A percentile compares a stretch with the other conserved stretches of the same genome.
phyloP scores from a whole-genome alignment of 305 asterid genomes.

The Fraxinus platypoda region DNA sequence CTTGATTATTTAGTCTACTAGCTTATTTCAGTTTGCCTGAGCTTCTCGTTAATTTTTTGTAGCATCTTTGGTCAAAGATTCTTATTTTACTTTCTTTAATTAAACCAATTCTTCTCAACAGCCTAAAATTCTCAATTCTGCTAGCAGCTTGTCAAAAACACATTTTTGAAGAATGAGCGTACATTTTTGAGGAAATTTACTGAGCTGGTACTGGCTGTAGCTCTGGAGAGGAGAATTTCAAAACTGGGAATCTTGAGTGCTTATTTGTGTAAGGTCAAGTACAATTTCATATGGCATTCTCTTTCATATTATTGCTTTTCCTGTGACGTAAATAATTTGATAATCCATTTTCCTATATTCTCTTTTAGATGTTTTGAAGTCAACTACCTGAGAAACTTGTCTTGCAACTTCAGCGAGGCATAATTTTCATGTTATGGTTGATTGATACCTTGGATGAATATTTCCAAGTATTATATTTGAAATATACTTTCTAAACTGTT shows the following conservation, averaged over 20 bases:
- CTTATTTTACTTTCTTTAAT: neutral
- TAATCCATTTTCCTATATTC: neutral
- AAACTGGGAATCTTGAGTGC: slow-evolving; percentile 34
- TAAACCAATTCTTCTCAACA: neutral
- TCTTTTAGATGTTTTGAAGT: neutral
- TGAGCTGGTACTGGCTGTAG: slow-evolving; percentile 38
- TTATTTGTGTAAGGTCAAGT: slow-evolving; percentile 34
- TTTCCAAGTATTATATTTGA: neutral
- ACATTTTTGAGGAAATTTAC: slow-evolving; percentile 33
- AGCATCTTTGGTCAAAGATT: neutral
- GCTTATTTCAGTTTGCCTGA: neutral
- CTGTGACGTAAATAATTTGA: neutral
- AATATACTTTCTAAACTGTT: neutral
- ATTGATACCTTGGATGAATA: neutral
- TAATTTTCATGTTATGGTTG: neutral
- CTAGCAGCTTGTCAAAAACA: slow-evolving; percentile 36
- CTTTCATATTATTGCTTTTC: neutral
- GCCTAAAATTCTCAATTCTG: neutral
- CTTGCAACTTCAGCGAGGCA: neutral
- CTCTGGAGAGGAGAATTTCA: slow-evolving; percentile 34
- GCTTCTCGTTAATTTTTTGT: neutral
- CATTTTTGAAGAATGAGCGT: slow-evolving; percentile 35
- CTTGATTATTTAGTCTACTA: neutral
- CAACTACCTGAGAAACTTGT: neutral
- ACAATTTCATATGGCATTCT: neutral